These are phyloP conservation scores for Penicillium sp. DNA, from an alignment of 2,329 filamentous ascomycete species.

Conservation along the genomic window DNA sequence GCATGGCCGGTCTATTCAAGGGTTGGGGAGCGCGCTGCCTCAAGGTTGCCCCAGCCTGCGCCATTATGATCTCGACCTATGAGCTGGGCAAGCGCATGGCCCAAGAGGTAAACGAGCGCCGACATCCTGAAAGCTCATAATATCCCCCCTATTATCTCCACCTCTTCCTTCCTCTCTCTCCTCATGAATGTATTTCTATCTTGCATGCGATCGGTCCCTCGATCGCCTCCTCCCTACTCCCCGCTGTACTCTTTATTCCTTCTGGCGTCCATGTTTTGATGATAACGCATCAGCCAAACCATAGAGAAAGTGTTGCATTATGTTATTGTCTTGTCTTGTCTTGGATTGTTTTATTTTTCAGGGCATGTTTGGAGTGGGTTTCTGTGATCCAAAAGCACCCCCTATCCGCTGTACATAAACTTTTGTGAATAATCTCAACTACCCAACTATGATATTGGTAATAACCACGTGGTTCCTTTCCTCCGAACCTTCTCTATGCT, in stretches of 20 bases:
- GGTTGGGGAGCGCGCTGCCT: slow-evolving; percentile 91
- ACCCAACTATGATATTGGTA: slow-evolving; percentile 2
- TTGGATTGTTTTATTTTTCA: not conserved
- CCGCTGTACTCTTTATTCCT: slow-evolving; percentile 18
- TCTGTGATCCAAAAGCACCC: slow-evolving; percentile 17
- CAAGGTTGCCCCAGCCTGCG: slow-evolving; percentile 94
- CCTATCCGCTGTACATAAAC: slow-evolving; percentile 18
- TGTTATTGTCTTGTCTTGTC: slow-evolving; percentile 8
- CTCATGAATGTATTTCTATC: slow-evolving; percentile 27
- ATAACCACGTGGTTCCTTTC: not conserved
- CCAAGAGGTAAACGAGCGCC: slow-evolving; percentile 71
- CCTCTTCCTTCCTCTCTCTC: not conserved
- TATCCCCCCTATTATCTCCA: not conserved
- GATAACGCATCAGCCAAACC: slow-evolving; percentile 34
- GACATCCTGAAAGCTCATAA: slow-evolving; percentile 36
- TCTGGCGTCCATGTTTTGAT: slow-evolving; percentile 29
- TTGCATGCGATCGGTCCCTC: slow-evolving; percentile 23
- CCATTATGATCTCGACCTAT: slow-evolving; percentile 99
- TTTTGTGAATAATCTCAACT: slow-evolving; percentile 13
- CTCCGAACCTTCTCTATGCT: not conserved
- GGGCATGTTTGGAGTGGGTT: slow-evolving; percentile 20
- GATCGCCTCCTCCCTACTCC: slow-evolving; percentile 25
- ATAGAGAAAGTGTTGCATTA: slow-evolving; percentile 31
- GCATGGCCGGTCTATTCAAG: slow-evolving; percentile 78
- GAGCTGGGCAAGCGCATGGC: slow-evolving; percentile 94